Evolutionary conservation across 73 alveolate species (phyloP), one percentile per base, ranked within the genome.

Genomic region (Effrenium voratum): DNA sequence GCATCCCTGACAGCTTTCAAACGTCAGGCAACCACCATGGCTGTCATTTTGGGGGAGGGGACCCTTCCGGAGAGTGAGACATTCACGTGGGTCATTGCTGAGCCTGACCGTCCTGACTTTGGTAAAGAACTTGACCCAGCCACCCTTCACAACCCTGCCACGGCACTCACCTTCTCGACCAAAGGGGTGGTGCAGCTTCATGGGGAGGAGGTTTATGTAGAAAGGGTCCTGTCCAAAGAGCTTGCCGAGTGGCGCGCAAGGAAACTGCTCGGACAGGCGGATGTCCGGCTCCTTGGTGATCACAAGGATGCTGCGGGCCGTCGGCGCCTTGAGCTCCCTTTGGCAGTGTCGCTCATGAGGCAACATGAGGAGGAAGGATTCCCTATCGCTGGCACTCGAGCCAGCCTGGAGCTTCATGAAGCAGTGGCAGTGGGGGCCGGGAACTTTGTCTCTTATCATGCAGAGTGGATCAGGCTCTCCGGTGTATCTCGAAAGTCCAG

Each of bases 301-400:
- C 97, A 90, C 44, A 45, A 30, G 44, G 97, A 90, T 32, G 57
- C 76, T 5, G 26, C 87, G 2, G 87, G 87, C 3, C 28, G 46
- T 32, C 40, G 79, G 10, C 38, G 75, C 12, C 45, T 90, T 34
- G 87, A 66, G 34, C 59, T 90, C 34, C 1, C 41, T 22, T 28
- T 1, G 50, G 97, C 97, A 10, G 76, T 90, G 43, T 24, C 60
- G 15, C 59, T 90, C 57, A 90, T 90, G 97, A 44, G 40, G 34
- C 41, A 34, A 28, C 40, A 16, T 1, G 45, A 44, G 59, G 57
- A 46, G 32, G 24, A 2, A 1, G 97, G 41, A 12, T 90, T 44
- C 36, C 73, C 73, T 0, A 46, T 90, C 32, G 24, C 41, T 0
- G 97, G 97, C 16, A 32, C 66, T 22, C 52, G 87, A 36, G 97